phyloP scores from a whole-genome alignment of 306 rosid genomes.

The Cercis canadensis region DNA sequence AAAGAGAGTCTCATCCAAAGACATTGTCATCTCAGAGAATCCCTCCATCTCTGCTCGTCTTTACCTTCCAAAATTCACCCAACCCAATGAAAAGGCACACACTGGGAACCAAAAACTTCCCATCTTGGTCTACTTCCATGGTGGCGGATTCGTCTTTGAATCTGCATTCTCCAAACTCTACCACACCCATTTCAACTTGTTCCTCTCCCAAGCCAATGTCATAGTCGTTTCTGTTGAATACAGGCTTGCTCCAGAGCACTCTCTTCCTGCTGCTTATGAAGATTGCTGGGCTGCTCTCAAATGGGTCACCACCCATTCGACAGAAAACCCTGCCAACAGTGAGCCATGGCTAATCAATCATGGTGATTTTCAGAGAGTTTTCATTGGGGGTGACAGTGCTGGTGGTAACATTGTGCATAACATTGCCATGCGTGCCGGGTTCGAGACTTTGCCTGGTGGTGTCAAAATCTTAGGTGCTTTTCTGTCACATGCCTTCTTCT shows the following conservation, averaged over 20 bases:
- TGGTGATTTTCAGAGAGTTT: conserved; percentile 33
- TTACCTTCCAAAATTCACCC: conserved; percentile 7
- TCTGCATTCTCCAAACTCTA: conserved; percentile 4
- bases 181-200: not conserved
- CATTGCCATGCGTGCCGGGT: conserved; percentile 37
- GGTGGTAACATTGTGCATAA: conserved; percentile 51
- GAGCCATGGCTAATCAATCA: conserved; percentile 31
- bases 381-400: conserved; percentile 48
- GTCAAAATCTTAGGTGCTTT: conserved; percentile 24
- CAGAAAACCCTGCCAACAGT: not conserved
- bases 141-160: conserved; percentile 27
- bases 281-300: conserved; percentile 29
- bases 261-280: conserved; percentile 13
- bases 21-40: conserved; percentile 5
- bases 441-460: conserved; percentile 36
- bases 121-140: conserved; percentile 33
- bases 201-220: conserved; percentile 10
- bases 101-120: conserved; percentile 11
- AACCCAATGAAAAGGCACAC: not conserved
- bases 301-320: conserved; percentile 23
- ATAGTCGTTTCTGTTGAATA: conserved; percentile 14
- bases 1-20: conserved; percentile 20
- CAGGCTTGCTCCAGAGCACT: conserved; percentile 22
- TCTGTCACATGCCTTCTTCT: conserved; percentile 43
- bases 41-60: conserved; percentile 25